These are phyloP conservation scores for Thymus mandschuricus DNA, from an alignment of 257 asterid species.

Conservation along the genomic window DNA sequence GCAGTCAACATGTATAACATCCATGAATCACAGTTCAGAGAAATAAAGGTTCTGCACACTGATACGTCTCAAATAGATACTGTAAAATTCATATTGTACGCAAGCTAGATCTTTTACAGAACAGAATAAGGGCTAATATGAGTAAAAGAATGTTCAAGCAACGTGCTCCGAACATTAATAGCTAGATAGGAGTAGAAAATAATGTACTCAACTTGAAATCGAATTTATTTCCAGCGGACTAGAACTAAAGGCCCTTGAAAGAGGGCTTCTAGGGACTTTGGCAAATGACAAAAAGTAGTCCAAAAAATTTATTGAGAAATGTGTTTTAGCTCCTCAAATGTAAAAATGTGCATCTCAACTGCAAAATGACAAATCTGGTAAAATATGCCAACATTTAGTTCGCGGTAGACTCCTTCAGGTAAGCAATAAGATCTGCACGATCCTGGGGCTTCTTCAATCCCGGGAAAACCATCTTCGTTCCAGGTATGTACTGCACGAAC, in stretches of 20 bases:
- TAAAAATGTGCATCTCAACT: slow-evolving; percentile 31
- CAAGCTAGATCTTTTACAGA: neutral
- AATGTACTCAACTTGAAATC: slow-evolving; percentile 12
- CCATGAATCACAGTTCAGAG: neutral
- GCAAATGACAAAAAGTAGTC: neutral
- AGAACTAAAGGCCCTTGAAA: slow-evolving; percentile 25
- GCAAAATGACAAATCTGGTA: slow-evolving; percentile 34
- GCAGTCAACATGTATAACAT: neutral
- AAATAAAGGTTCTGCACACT: neutral
- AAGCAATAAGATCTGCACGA: slow-evolving; percentile 79
- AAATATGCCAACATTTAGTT: neutral
- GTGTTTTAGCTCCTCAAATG: slow-evolving; percentile 18
- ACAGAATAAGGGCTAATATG: neutral
- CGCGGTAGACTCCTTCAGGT: slow-evolving; percentile 71
- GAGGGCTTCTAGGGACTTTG: slow-evolving; percentile 29
- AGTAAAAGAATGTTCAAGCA: neutral
- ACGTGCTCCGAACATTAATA: neutral
- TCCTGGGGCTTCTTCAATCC: slow-evolving; percentile 95
- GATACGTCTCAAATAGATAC: neutral
- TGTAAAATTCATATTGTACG: neutral
- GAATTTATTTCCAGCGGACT: slow-evolving; percentile 27
- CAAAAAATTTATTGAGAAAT: slow-evolving; percentile 36
- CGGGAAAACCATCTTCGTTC: slow-evolving; percentile 95
- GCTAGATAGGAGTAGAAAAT: slow-evolving; percentile 1
- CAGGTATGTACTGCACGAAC: slow-evolving; percentile 75